Conservation (phyloP, 164 flowering plant genomes). For the Paratinospora sagittata region DNA sequence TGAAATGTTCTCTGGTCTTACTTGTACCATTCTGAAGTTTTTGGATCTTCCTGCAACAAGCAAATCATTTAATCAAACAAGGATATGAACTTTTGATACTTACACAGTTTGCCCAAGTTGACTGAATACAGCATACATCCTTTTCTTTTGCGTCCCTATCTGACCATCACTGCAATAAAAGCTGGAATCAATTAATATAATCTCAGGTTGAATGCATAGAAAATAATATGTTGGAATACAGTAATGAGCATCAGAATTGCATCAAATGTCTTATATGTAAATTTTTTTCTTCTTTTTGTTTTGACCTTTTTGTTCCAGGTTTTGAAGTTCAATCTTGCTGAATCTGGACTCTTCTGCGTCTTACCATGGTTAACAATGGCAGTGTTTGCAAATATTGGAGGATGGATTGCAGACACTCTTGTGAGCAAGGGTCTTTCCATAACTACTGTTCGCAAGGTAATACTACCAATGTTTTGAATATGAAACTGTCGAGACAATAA, state of each 20-base stretch:
- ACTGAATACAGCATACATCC: background rate
- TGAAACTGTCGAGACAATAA: background rate
- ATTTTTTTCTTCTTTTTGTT: background rate
- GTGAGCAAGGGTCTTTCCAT: constrained; percentile 89
- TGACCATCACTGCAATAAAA: background rate
- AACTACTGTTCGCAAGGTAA: constrained; percentile 91
- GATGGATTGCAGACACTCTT: constrained; percentile 97
- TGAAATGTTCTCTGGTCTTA: too few species aligned
- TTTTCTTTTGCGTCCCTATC: background rate
- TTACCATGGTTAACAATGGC: constrained; percentile 99
- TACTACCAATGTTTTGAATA: constrained; percentile 6
- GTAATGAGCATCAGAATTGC: background rate
- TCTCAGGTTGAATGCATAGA: background rate
- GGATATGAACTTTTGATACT: too few species aligned
- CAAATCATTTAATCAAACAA: too few species aligned
- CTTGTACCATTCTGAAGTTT: too few species aligned
- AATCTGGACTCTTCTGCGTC: constrained; percentile 90
- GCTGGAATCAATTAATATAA: background rate
- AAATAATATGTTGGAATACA: background rate
- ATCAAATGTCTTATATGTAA: background rate
- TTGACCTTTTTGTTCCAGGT: constrained; percentile 42
- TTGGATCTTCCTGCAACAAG: too few species aligned
- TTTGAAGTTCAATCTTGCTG: constrained; percentile 96
- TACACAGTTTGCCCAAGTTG: background rate
- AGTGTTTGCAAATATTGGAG: constrained; percentile 92